These are phyloP conservation scores for Thelonectria olida DNA, from an alignment of 2,329 filamentous ascomycete genomes.

Conservation along the genomic window DNA sequence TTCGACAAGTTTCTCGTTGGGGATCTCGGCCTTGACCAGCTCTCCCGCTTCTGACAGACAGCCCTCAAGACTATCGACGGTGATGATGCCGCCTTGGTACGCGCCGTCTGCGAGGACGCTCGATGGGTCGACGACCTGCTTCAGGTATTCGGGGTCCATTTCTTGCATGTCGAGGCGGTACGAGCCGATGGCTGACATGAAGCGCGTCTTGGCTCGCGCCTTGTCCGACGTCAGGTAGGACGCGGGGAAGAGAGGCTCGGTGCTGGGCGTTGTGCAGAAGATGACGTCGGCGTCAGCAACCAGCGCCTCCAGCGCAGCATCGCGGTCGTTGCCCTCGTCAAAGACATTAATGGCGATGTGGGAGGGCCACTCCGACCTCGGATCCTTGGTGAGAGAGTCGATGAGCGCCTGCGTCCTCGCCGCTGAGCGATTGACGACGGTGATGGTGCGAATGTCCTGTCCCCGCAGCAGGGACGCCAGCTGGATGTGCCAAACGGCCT, in stretches of 20 bases:
- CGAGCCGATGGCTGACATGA: conserved; percentile 44
- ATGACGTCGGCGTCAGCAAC: conserved; percentile 38
- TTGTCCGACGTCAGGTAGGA: conserved; percentile 31
- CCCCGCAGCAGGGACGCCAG: conserved; percentile 66
- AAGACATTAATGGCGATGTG: conserved; percentile 29
- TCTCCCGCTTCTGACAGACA: conserved; percentile 45
- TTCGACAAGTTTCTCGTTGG: conserved; percentile 38
- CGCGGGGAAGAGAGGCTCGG: conserved; percentile 40
- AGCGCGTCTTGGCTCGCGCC: conserved; percentile 36
- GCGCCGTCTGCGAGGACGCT: conserved; percentile 1
- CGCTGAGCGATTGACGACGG: conserved; percentile 45
- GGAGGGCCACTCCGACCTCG: conserved; percentile 20
- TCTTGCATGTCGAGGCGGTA: conserved; percentile 46
- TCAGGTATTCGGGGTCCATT: conserved; percentile 42
- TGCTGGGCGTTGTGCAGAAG: conserved; percentile 46
- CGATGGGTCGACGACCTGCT: conserved; percentile 28
- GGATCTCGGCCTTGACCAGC: conserved; percentile 40
- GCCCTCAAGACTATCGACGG: conserved; percentile 41
- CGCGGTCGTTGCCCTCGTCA: conserved; percentile 16
- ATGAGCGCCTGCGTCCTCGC: conserved; percentile 35
- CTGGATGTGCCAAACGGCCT: conserved; percentile 78
- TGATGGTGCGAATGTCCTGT: conserved; percentile 39
- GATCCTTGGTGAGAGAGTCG: conserved; percentile 21
- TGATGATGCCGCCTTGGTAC: conserved; percentile 28
- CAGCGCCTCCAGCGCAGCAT: conserved; percentile 27